Evolutionary conservation across 257 asterid genomes (phyloP).

Genomic region (Haberlea rhodopensis): DNA sequence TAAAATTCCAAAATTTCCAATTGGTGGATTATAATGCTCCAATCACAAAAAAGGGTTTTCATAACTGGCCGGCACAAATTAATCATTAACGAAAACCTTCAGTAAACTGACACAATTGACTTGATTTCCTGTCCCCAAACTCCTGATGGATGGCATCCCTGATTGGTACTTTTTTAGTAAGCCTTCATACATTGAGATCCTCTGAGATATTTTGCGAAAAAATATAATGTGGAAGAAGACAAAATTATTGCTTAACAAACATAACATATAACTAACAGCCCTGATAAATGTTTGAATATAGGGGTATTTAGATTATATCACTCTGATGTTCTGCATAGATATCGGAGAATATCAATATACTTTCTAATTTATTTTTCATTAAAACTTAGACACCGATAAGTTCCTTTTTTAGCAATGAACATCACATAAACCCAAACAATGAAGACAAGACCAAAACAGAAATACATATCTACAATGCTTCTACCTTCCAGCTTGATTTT

Average conservation of each 20-base stretch:
- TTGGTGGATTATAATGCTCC: not conserved
- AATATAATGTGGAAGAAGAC: not conserved
- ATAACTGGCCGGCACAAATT: not conserved
- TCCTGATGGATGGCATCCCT: not conserved
- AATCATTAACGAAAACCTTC: not conserved
- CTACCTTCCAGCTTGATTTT: slow-evolving; percentile 93
- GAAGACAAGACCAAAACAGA: not conserved
- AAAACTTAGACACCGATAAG: not conserved
- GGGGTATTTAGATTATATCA: not conserved
- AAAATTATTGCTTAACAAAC: not conserved
- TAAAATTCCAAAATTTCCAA: too few species aligned
- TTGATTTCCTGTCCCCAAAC: not conserved
- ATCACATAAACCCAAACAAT: not conserved
- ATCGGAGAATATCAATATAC: not conserved
- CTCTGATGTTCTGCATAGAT: not conserved
- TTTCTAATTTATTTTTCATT: not conserved
- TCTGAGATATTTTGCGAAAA: not conserved
- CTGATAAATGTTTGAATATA: not conserved
- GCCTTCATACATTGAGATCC: not conserved
- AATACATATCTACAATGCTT: slow-evolving; percentile 3
- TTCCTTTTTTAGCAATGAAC: not conserved
- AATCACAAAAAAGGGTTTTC: not conserved
- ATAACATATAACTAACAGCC: not conserved
- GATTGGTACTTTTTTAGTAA: not conserved
- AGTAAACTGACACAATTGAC: not conserved